Percentiles rank a stretch among this genome's conserved stretches.
phyloP scores from a whole-genome alignment of 2,329 filamentous ascomycete genomes.

The Apiospora arundinis region DNA sequence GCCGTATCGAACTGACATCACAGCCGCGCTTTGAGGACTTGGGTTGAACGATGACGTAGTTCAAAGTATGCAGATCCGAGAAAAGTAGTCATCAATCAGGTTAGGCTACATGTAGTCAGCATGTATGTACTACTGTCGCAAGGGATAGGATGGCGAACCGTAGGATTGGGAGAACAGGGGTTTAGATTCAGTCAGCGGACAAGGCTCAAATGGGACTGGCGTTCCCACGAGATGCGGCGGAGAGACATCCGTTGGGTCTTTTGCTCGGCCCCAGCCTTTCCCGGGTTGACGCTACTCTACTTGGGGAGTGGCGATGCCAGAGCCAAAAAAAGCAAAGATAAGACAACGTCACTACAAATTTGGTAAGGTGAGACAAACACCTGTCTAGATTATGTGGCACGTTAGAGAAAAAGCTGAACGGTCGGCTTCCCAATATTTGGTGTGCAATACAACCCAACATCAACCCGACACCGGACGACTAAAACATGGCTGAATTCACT shows the following conservation, averaged over 20 bases:
- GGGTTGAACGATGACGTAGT: too few relatives aligned
- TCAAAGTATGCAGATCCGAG: too few relatives aligned
- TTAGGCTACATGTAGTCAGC: too few relatives aligned
- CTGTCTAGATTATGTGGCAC: background rate
- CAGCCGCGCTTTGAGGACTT: too few relatives aligned
- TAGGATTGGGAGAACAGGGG: background rate
- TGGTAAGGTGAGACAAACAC: background rate
- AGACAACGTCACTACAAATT: background rate
- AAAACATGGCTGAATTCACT: constrained; percentile 49
- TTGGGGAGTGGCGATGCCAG: background rate
- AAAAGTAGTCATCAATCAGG: too few relatives aligned
- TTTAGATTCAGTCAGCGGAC: background rate
- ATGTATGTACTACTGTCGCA: background rate
- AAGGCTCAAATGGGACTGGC: background rate
- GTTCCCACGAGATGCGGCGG: background rate
- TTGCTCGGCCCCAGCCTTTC: background rate
- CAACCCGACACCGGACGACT: background rate
- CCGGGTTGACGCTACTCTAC: background rate
- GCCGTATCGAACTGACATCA: too few relatives aligned
- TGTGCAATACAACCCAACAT: background rate
- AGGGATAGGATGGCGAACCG: background rate
- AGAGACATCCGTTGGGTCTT: background rate
- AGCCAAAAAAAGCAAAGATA: background rate
- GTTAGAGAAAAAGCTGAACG: background rate
- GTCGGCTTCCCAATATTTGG: too few relatives aligned